Evolutionary conservation across 768 basidiomycete species (phyloP), one percentile per base, ranked within the genome.

Genomic region (Pleurotus tuber-regium): DNA sequence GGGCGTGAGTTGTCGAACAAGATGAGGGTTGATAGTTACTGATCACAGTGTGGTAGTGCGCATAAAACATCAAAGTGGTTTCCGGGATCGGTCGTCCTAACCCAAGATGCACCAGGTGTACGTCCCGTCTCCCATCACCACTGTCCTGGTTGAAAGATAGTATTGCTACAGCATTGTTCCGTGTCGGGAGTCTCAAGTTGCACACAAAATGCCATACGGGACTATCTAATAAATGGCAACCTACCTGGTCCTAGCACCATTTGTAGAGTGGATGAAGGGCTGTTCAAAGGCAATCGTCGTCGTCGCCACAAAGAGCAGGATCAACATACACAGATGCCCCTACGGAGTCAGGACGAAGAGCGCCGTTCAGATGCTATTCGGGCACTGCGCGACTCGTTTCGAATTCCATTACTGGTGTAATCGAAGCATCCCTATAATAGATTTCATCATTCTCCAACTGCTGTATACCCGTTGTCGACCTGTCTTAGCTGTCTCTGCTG

Each of bases 201-300:
- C 57, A 69, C 71, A 4, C 54, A 59, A 19, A 39, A 61, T 19
- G 61, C 58, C 16, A 62, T 63, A 35, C 63, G 58, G 10, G 63
- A 38, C n/a, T 38, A 38, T 19, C 14, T 38, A 9, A n/a, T 38
- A 19, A 38, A 38, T 38, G 35, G 35, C 6, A 38, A 38, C 35
- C 35, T 38, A 7, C 35, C 35, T 2, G 21, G 10, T 38, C 3
- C 35, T 19, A 38, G 21, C 9, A 76, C 73, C 2, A 58, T 76
- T 4, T 79, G 77, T 50, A 48, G 68, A 1, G 60, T 69, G 4
- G 56, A 67, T n/a, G 58, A 54, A n/a, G 39, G 58, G 3, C 63
- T 64, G 3, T 72, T 71, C 53, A 38, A 36, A 36, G 35, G 35
- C 19, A 36, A 53, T 18, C 23, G 10, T 24, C 51, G 18, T 35